Evolutionary conservation across 2,329 filamentous ascomycete genomes (phyloP), one percentile per base, ranked within the genome.

Genomic region (Daldinia sp.): DNA sequence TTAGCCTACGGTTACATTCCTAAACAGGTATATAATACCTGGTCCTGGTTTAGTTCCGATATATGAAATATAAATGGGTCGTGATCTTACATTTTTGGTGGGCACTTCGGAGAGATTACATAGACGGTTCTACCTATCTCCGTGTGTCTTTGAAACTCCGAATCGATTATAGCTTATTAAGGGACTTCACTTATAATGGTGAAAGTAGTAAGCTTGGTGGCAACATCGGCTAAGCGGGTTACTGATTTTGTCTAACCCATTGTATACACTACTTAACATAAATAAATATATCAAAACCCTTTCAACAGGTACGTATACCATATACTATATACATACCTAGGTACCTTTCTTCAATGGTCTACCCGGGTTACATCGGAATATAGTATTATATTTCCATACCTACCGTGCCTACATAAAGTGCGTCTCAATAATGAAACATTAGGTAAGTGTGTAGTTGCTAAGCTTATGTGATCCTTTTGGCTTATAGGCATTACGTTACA

Each of bases 91-190:
- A 33, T 4, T 48, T 4, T 28, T 26, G 7, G 46, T 33, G 46
- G 46, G 9, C 26, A 51, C 28, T 18, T 33, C 46, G 46, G 26
- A 33, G 15, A 33, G 7, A 51, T 51, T 33, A 51, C 28, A 26
- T 26, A 33, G 33, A 10, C 10, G 6, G 6, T 3, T 7, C 6
- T 33, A 2, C 6, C 28, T 51, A 51, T 33, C 15, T 18, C 28
- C 46, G 26, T 6, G 26, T 28, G 12, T 5, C 4, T 18, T 5
- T 30, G 26, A 30, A 30, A n/a, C 23, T 18, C 46, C 15, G 26
- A 51, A 33, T 33, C 15, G 26, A 33, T n/a, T 51, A 51, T 33
- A 33, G 46, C 26, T 50, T 50, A 50, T 30, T 50, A 50, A 50
- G 26, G 6, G n/a, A n/a, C 15, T 7, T 51, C 15, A 51, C 28